phyloP scores from a whole-genome alignment of 139 green algal species.

The Gonium pectorale region DNA sequence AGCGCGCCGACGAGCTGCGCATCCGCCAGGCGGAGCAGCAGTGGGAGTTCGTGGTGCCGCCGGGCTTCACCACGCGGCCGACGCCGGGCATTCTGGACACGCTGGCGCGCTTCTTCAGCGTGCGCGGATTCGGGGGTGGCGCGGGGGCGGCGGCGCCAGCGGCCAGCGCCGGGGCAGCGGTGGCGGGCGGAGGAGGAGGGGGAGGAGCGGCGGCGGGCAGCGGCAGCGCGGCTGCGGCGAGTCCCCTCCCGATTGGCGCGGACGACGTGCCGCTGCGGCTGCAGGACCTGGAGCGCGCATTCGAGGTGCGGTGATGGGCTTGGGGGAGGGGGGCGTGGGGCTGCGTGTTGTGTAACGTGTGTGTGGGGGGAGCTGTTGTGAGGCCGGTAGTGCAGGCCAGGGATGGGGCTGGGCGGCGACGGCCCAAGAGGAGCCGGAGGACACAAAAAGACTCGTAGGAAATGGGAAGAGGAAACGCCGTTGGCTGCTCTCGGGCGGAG shows the following conservation, averaged over 20 bases:
- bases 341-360: too few relatives aligned
- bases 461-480: too few relatives aligned
- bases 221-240: neutral
- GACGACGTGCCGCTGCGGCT: neutral
- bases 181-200: neutral
- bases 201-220: neutral
- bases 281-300: neutral
- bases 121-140: conserved; percentile 16
- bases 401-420: too few relatives aligned
- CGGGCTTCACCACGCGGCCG: conserved; percentile 74
- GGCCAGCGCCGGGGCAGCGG: too few relatives aligned
- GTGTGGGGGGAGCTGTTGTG: neutral
- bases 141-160: neutral
- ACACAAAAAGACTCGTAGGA: too few relatives aligned
- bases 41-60: conserved; percentile 73
- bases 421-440: too few relatives aligned
- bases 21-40: conserved; percentile 69
- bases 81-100: conserved; percentile 21
- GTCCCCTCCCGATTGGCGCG: neutral
- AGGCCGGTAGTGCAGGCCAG: too few relatives aligned
- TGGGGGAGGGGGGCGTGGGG: neutral
- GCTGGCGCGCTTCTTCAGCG: conserved; percentile 50
- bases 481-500: too few relatives aligned
- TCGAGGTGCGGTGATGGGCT: neutral
- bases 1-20: conserved; percentile 90